Evolutionary conservation across 306 rosid genomes (phyloP).

Genomic region (Lagenaria siceraria): DNA sequence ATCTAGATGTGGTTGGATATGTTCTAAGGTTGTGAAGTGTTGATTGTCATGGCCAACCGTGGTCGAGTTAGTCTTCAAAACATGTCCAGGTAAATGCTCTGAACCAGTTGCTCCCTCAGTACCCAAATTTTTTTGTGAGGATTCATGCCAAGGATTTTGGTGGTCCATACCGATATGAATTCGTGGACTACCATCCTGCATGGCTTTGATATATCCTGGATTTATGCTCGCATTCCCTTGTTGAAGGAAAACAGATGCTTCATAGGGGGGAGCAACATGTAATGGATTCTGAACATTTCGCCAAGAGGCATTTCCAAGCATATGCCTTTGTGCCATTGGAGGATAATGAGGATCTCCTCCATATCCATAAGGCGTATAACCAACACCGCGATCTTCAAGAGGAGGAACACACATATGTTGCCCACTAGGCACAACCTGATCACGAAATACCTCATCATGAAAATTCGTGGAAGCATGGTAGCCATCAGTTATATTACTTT

Average conservation of each 20-base stretch:
- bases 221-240: constrained; percentile 49
- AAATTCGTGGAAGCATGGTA: constrained; percentile 36
- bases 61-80: constrained; percentile 31
- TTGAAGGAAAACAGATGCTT: constrained; percentile 34
- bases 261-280: constrained; percentile 48
- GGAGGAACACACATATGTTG: constrained; percentile 41
- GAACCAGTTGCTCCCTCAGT: constrained; percentile 39
- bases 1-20: constrained; percentile 23
- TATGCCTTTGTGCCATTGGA: constrained; percentile 39
- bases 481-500: constrained; percentile 39
- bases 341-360: constrained; percentile 56
- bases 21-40: constrained; percentile 20
- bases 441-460: constrained; percentile 51
- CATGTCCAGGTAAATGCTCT: constrained; percentile 40
- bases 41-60: constrained; percentile 39
- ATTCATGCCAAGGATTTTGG: constrained; percentile 57
- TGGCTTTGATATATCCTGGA: constrained; percentile 40
- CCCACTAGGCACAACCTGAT: constrained; percentile 42
- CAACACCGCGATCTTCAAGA: constrained; percentile 48
- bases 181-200: constrained; percentile 52
- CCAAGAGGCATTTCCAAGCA: constrained; percentile 47
- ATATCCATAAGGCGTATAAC: constrained; percentile 39
- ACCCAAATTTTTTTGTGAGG: constrained; percentile 47
- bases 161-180: constrained; percentile 39
- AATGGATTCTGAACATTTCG: constrained; percentile 43